These are phyloP conservation scores for Piromyces finnis DNA, from an alignment of 192 early-diverging fungal species.

Conservation along the genomic window DNA sequence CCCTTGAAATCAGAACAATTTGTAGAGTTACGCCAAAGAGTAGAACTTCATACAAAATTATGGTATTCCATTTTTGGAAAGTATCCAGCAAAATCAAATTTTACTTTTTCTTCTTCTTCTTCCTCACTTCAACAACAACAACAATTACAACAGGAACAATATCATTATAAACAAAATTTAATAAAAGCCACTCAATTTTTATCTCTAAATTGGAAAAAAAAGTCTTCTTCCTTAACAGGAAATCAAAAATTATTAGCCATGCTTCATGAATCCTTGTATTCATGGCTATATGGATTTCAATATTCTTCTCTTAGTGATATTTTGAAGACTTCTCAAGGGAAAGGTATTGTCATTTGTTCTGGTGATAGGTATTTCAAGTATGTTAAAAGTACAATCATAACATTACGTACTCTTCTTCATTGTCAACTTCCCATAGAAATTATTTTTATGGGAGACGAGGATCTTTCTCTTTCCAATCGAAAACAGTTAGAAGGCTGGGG, in stretches of 20 bases:
- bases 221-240: background rate
- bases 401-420: constrained; percentile 16
- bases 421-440: constrained; percentile 35
- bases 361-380: constrained; percentile 22
- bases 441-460: constrained; percentile 22
- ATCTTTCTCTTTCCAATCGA: constrained; percentile 11
- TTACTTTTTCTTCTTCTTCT: no score
- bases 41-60: background rate
- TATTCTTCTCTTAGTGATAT: background rate
- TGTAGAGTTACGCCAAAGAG: no score
- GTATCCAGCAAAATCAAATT: no score
- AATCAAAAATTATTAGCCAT: background rate
- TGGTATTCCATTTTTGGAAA: background rate
- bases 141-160: no score
- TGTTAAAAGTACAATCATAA: constrained; percentile 13
- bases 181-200: background rate
- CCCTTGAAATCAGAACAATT: no score
- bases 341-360: constrained; percentile 27
- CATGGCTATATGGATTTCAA: background rate
- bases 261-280: background rate
- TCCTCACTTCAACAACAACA: no score
- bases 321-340: background rate
- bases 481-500: constrained; percentile 7
- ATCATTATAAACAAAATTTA: background rate
- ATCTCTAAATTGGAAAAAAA: background rate